Conservation (phyloP, 2,329 filamentous ascomycete genomes). For the Onygena corvina region DNA sequence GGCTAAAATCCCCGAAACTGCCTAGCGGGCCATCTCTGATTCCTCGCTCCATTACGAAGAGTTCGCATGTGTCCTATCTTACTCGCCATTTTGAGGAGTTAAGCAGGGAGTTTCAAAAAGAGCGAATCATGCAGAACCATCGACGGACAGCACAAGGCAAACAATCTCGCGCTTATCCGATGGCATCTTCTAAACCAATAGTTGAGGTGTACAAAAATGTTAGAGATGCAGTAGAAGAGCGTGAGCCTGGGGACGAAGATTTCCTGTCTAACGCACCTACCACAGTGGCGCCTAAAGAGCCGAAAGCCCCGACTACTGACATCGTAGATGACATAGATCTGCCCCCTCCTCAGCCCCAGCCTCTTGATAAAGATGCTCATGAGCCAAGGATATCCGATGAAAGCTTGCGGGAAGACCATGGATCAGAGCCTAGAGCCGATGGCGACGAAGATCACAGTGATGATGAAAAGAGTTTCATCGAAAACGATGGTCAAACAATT, state of each 20-base stretch:
- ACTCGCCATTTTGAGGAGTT: conserved; percentile 94
- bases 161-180: conserved; percentile 69
- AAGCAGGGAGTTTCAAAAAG: conserved; percentile 91
- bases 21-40: conserved; percentile 57
- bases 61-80: conserved; percentile 75
- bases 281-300: conserved; percentile 12
- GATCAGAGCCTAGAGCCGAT: conserved; percentile 51
- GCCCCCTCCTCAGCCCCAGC: conserved; percentile 9
- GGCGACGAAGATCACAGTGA: conserved; percentile 59
- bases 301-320: conserved; percentile 15
- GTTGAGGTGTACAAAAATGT: conserved; percentile 94
- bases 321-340: conserved; percentile 23
- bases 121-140: conserved; percentile 75
- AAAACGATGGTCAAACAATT: conserved; percentile 38
- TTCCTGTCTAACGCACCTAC: conserved; percentile 10
- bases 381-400: conserved; percentile 10
- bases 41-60: conserved; percentile 63
- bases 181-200: conserved; percentile 86
- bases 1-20: conserved; percentile 48
- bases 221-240: conserved; percentile 79
- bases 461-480: conserved; percentile 54
- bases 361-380: conserved; percentile 19
- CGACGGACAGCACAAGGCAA: conserved; percentile 61
- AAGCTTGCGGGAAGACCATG: conserved; percentile 17
- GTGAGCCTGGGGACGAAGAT: conserved; percentile 55